Evolutionary conservation across 2,329 filamentous ascomycete species (phyloP).

Genomic region (Apiospora koreana): DNA sequence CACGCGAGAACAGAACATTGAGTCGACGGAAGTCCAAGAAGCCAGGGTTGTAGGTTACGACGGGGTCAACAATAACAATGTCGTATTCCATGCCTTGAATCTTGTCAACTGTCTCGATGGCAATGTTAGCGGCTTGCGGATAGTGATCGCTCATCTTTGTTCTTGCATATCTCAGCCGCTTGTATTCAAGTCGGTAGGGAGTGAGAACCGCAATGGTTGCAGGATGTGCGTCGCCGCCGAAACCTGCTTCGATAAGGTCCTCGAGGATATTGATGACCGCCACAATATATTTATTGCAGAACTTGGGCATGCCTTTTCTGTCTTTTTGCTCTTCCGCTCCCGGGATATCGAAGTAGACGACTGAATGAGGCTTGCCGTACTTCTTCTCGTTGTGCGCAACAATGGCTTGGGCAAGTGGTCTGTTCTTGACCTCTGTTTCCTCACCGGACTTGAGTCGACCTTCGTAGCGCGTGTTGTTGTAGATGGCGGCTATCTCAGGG

Average conservation of each 20-base stretch:
- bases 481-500: neutral
- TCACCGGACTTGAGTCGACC: neutral
- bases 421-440: neutral
- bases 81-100: slow-evolving; percentile 3
- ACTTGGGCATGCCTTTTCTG: neutral
- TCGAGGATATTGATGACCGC: neutral
- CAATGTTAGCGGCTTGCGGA: neutral
- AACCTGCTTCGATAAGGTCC: neutral
- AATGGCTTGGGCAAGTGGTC: neutral
- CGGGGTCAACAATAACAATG: neutral
- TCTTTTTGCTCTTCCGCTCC: neutral
- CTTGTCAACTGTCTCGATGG: slow-evolving; percentile 8
- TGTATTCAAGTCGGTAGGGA: neutral
- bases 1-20: slow-evolving; percentile 10
- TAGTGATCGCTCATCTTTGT: neutral
- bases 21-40: neutral
- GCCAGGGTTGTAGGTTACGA: neutral
- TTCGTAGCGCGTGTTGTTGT: neutral
- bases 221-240: neutral
- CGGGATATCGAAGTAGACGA: neutral
- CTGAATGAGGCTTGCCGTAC: neutral
- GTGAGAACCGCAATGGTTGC: slow-evolving; percentile 5
- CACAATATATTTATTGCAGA: neutral
- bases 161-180: neutral
- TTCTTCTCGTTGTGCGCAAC: neutral